Evolutionary conservation across 2,329 filamentous ascomycete genomes (phyloP).

Genomic region (Sclerotinia spermophila): DNA sequence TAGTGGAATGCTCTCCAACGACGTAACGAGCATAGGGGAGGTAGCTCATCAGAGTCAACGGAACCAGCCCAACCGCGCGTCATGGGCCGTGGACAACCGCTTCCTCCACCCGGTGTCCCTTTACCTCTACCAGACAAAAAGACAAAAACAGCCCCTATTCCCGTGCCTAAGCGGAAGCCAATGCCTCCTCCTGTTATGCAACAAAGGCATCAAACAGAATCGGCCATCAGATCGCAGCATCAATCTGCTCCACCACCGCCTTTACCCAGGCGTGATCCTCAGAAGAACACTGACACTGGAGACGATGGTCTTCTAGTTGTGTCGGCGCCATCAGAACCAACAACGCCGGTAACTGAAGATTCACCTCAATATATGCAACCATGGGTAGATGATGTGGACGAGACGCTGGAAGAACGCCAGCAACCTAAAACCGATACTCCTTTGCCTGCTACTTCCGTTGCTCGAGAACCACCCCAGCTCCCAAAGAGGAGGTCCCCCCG

Average conservation of each 20-base stretch:
- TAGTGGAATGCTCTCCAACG: conserved; percentile 51
- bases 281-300: conserved; percentile 26
- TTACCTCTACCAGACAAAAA: conserved; percentile 65
- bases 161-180: conserved; percentile 63
- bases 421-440: neutral
- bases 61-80: conserved; percentile 54
- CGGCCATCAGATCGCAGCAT: conserved; percentile 33
- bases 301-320: conserved; percentile 60
- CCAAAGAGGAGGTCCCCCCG: conserved; percentile 30
- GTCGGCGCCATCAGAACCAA: conserved; percentile 60
- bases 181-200: conserved; percentile 43
- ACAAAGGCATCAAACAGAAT: conserved; percentile 20
- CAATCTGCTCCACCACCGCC: conserved; percentile 44
- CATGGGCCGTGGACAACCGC: conserved; percentile 76
- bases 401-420: conserved; percentile 26
- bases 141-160: conserved; percentile 54
- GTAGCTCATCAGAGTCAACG: conserved; percentile 22
- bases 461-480: conserved; percentile 23
- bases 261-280: conserved; percentile 41
- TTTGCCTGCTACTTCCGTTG: neutral
- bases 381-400: conserved; percentile 39
- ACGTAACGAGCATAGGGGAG: conserved; percentile 39
- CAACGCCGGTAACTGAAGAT: conserved; percentile 46
- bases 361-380: conserved; percentile 34
- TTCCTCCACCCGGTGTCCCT: conserved; percentile 77